phyloP scores from a whole-genome alignment of 2,329 filamentous ascomycete species.

The Pseudocercospora eumusae region DNA sequence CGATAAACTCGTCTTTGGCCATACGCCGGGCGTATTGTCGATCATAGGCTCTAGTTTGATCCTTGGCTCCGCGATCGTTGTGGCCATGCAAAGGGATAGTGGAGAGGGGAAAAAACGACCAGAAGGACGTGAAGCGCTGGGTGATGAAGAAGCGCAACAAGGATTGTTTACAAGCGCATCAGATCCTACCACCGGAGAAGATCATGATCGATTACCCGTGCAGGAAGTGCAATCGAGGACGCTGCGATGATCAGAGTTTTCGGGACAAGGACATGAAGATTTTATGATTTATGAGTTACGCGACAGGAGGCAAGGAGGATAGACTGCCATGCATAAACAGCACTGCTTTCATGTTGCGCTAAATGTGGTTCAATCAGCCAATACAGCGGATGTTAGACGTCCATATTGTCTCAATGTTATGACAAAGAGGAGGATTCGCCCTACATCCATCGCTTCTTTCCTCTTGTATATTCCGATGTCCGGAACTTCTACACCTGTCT shows the following conservation, averaged over 20 bases:
- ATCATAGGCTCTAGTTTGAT: slow-evolving; percentile 65
- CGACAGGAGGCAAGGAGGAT: not conserved
- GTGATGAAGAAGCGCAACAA: slow-evolving; percentile 33
- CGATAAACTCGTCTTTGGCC: slow-evolving; percentile 65
- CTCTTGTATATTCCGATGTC: not conserved
- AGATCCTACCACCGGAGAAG: slow-evolving; percentile 25
- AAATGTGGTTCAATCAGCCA: not conserved
- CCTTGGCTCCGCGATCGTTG: slow-evolving; percentile 64
- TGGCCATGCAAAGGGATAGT: slow-evolving; percentile 56
- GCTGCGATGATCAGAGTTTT: not conserved
- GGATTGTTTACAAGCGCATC: slow-evolving; percentile 24
- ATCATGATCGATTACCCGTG: slow-evolving; percentile 21
- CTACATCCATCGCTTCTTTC: not conserved
- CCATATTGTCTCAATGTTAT: not conserved
- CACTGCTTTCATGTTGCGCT: not conserved
- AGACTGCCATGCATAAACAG: not conserved
- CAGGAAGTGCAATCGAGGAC: not conserved
- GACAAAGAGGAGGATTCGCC: too few species aligned
- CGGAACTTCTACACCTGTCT: not conserved
- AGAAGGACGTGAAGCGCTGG: slow-evolving; percentile 5
- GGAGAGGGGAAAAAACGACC: slow-evolving; percentile 16
- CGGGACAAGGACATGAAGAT: not conserved
- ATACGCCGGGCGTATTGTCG: slow-evolving; percentile 58
- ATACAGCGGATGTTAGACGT: not conserved
- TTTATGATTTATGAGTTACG: not conserved